Percentiles rank a stretch among this genome's conserved stretches.
Conservation (phyloP, 352 stramenopile genomes). For the Blastocystis hominis region DNA sequence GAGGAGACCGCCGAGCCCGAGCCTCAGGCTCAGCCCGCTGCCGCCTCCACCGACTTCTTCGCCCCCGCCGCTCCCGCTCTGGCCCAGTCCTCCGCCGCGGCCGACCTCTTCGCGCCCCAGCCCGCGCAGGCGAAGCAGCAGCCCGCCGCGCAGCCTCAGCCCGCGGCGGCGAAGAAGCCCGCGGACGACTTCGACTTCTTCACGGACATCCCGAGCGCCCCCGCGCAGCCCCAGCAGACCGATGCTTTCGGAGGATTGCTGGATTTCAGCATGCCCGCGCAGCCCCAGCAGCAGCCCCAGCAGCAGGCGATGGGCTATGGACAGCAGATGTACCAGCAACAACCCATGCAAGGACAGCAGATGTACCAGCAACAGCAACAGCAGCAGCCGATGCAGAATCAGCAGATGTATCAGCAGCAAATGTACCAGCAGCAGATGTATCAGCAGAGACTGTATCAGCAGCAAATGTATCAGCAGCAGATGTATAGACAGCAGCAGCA, state of each 20-base stretch:
- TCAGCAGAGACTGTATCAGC: not conserved
- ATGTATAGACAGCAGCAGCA: not conserved
- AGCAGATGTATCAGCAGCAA: slow-evolving; percentile 47
- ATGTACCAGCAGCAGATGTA: slow-evolving; percentile 5
- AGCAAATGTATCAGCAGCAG: not conserved
- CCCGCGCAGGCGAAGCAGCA: not conserved
- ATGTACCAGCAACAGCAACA: slow-evolving; percentile 13
- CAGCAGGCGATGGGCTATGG: not conserved
- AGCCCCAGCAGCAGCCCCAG: not conserved
- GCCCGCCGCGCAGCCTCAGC: not conserved
- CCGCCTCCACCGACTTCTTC: not conserved
- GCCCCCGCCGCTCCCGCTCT: not conserved
- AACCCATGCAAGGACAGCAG: slow-evolving; percentile 50
- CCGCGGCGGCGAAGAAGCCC: not conserved
- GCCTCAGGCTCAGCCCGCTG: not conserved
- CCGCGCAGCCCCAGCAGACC: not conserved
- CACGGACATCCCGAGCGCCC: not conserved
- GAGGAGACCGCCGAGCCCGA: not conserved
- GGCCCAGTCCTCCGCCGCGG: not conserved
- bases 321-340: slow-evolving; percentile 39
- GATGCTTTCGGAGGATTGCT: slow-evolving; percentile 36
- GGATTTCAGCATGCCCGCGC: slow-evolving; percentile 3
- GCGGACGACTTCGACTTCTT: slow-evolving; percentile 52
- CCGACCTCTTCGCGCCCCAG: not conserved
- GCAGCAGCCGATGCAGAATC: slow-evolving; percentile 7